Conservation (phyloP, 176 grass and related monocot genomes). For the Cymbopogon citratus region DNA sequence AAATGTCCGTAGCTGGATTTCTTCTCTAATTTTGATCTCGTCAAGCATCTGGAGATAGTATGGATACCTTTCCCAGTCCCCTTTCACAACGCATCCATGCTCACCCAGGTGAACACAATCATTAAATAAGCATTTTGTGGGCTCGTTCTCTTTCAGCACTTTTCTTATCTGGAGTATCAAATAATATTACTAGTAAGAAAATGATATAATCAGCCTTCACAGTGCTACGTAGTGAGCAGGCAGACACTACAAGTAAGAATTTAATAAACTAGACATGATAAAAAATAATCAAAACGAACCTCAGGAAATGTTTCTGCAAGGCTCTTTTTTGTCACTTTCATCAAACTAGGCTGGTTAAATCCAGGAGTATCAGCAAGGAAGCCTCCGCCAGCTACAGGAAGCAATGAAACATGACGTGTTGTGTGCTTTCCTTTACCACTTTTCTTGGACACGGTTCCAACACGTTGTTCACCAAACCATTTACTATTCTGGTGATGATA, state of each 20-base stretch:
- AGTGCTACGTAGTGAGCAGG: background rate
- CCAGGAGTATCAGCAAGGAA: constrained; percentile 97
- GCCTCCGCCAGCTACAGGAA: constrained; percentile 69
- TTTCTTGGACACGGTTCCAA: constrained; percentile 89
- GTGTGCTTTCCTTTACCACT: constrained; percentile 96
- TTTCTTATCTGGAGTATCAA: constrained; percentile 63
- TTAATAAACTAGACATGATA: background rate
- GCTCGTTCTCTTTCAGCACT: constrained; percentile 57
- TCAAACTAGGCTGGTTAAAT: constrained; percentile 91
- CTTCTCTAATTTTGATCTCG: constrained; percentile 95
- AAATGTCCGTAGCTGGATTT: constrained; percentile 85
- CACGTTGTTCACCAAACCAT: constrained; percentile 95
- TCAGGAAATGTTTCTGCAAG: constrained; percentile 80
- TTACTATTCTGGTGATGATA: constrained; percentile 61
- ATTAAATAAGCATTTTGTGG: constrained; percentile 71
- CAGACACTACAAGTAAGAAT: background rate
- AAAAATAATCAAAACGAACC: constrained; percentile 37
- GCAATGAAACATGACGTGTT: constrained; percentile 89
- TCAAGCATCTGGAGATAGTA: constrained; percentile 97
- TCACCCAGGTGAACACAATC: constrained; percentile 89
- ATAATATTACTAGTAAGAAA: constrained; percentile 10
- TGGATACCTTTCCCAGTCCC: constrained; percentile 93
- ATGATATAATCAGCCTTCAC: background rate
- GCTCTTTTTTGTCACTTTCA: constrained; percentile 85
- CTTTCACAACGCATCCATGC: constrained; percentile 76